These are phyloP conservation scores for Lepiota brunneoincarnata DNA, from an alignment of 768 basidiomycete species.

Conservation along the genomic window DNA sequence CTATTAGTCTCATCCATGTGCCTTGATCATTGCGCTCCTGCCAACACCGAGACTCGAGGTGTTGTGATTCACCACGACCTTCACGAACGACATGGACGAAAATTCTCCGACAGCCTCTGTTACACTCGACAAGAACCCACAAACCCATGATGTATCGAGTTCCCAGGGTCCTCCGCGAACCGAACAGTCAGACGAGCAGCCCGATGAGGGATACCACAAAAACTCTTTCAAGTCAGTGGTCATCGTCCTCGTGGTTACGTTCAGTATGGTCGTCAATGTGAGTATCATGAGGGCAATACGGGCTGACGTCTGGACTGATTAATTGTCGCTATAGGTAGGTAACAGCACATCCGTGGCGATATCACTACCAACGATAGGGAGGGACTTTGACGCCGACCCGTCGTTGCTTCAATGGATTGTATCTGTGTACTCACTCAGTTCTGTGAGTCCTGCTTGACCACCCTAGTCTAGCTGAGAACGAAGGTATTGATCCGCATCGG, in stretches of 20 bases:
- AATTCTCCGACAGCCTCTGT: not conserved
- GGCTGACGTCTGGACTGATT: not conserved
- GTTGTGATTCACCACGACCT: too few species aligned
- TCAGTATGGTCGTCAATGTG: conserved; percentile 37
- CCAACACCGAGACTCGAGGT: too few species aligned
- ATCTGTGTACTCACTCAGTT: conserved; percentile 66
- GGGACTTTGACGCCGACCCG: conserved; percentile 45
- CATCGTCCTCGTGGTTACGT: conserved; percentile 33
- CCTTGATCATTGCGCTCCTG: too few species aligned
- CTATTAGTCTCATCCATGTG: too few species aligned
- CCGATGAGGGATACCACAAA: not conserved
- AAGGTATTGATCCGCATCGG: too few species aligned
- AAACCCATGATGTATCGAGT: not conserved
- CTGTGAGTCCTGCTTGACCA: conserved; percentile 33
- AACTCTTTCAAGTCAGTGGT: conserved; percentile 11
- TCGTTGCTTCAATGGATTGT: conserved; percentile 62
- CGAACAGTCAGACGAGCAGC: not conserved
- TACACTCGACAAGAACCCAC: not conserved
- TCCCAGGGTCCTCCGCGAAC: not conserved
- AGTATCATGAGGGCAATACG: not conserved
- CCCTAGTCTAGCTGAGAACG: too few species aligned
- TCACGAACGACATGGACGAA: not conserved
- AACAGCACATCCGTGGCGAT: conserved; percentile 49
- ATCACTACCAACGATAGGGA: conserved; percentile 50
- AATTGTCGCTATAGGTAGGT: conserved; percentile 25